Conservation (phyloP, 2,329 filamentous ascomycete species). For the Diaporthe nobilis region DNA sequence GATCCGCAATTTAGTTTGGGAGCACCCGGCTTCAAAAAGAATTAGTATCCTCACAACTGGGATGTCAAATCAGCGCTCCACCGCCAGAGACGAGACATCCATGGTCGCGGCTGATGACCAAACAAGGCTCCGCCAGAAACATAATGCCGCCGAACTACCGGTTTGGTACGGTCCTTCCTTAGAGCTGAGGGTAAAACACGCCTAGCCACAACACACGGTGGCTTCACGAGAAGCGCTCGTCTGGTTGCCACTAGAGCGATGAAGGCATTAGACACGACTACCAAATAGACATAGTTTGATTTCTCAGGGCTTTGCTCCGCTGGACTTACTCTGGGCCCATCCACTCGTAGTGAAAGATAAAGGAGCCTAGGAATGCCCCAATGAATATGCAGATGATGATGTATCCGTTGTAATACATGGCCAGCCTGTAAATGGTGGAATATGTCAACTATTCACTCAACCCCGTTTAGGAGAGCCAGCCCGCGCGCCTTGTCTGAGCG, state of each 20-base stretch:
- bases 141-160: neutral
- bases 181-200: too few relatives aligned
- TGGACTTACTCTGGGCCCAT: slow-evolving; percentile 29
- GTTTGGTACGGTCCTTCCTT: rapidly evolving
- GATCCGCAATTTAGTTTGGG: too few relatives aligned
- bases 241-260: neutral
- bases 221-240: slow-evolving; percentile 24
- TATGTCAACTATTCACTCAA: neutral
- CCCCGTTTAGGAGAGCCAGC: neutral
- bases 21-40: neutral
- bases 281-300: neutral
- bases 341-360: slow-evolving; percentile 59
- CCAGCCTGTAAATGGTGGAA: neutral
- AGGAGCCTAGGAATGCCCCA: slow-evolving; percentile 69
- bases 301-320: too few relatives aligned
- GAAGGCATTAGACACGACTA: neutral
- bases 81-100: neutral
- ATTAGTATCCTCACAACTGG: neutral
- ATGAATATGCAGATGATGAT: slow-evolving; percentile 74
- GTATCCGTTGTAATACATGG: slow-evolving; percentile 54
- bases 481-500: neutral
- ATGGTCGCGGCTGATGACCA: too few relatives aligned
- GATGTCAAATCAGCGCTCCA: neutral
- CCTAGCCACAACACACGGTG: slow-evolving; percentile 15
- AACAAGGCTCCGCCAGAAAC: neutral